These are phyloP conservation scores for Dactylonectria macrodidyma DNA, from an alignment of 2,329 filamentous ascomycete species.

Conservation along the genomic window DNA sequence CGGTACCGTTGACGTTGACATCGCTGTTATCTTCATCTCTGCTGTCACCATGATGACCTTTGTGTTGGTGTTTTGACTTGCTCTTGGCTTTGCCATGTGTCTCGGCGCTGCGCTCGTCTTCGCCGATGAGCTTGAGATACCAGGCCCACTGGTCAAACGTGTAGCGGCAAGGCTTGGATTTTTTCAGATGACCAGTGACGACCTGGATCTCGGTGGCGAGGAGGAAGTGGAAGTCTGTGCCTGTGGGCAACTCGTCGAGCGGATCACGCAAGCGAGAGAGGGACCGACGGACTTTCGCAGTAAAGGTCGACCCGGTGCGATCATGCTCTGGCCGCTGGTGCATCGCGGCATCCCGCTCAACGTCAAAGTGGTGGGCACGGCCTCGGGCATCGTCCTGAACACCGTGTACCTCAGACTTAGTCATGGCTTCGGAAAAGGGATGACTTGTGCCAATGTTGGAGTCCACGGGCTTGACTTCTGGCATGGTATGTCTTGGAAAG, in stretches of 20 bases:
- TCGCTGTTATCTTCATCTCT: conserved; percentile 1
- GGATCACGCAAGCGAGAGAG: conserved; percentile 54
- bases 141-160: conserved; percentile 89
- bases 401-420: conserved; percentile 30
- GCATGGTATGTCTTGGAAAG: conserved; percentile 47
- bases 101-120: conserved; percentile 68
- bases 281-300: conserved; percentile 55
- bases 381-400: conserved; percentile 24
- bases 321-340: conserved; percentile 38
- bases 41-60: conserved; percentile 8
- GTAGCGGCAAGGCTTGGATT: conserved; percentile 74
- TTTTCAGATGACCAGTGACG: conserved; percentile 74
- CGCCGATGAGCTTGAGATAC: conserved; percentile 83
- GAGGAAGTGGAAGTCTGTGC: conserved; percentile 71
- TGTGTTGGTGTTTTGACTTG: conserved; percentile 34
- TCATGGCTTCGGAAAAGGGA: conserved; percentile 12
- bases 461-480: conserved; percentile 2
- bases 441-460: not conserved
- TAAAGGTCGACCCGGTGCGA: conserved; percentile 40
- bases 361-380: conserved; percentile 19
- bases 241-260: conserved; percentile 56
- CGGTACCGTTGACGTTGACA: conserved; percentile 11
- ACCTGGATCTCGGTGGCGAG: conserved; percentile 81
- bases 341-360: conserved; percentile 11
- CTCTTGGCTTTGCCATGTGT: conserved; percentile 62